These are phyloP conservation scores for Croton setiger DNA, from an alignment of 441 rosid genomes.

Conservation along the genomic window DNA sequence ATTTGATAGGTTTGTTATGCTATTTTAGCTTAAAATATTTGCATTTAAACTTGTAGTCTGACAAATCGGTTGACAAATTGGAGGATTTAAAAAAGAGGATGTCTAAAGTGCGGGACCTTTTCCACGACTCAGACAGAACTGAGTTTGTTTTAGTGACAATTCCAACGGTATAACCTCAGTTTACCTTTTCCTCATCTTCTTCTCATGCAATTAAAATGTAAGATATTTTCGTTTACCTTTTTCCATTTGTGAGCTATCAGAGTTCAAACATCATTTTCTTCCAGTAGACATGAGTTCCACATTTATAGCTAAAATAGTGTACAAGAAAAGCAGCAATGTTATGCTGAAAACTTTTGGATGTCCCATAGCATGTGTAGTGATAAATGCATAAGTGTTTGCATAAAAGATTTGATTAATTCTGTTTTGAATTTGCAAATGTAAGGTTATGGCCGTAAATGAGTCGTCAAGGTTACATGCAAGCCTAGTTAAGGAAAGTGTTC, in stretches of 20 bases:
- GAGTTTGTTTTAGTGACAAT: conserved; percentile 78
- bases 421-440: conserved; percentile 11
- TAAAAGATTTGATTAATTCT: conserved; percentile 2
- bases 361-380: background rate
- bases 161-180: conserved; percentile 56
- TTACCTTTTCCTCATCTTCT: background rate
- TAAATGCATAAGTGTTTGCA: background rate
- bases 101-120: conserved; percentile 67
- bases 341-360: background rate
- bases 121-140: conserved; percentile 48
- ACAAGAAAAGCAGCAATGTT: no score
- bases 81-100: conserved; percentile 60
- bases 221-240: background rate
- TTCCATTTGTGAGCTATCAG: background rate
- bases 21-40: conserved; percentile 17
- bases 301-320: background rate
- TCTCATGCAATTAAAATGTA: background rate
- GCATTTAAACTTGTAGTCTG: conserved; percentile 37
- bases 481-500: conserved; percentile 64
- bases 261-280: background rate
- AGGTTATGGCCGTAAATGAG: conserved; percentile 78
- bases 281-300: background rate
- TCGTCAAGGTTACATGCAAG: conserved; percentile 68
- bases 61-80: conserved; percentile 56
- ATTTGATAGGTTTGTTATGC: conserved; percentile 6